Percentiles rank a stretch among this genome's conserved stretches.
Conservation (phyloP, 1,284 basidiomycete genomes). For the Porphyrellus sp. region DNA sequence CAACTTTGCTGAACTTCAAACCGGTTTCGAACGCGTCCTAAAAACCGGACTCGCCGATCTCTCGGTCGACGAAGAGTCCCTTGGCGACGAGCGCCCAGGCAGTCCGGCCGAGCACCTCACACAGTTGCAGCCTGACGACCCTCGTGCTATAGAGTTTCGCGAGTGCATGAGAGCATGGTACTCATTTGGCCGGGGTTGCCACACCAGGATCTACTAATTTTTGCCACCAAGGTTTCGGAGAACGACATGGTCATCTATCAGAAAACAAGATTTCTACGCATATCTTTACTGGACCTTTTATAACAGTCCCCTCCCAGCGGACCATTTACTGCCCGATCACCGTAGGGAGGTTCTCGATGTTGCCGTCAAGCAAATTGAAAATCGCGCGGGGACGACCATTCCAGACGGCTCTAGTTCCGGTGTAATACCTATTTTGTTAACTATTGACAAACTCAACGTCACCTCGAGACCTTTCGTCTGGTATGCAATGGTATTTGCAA, state of each 20-base stretch:
- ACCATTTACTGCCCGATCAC: conserved; percentile 44
- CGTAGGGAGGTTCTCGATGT: conserved; percentile 55
- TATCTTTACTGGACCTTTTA: conserved; percentile 89
- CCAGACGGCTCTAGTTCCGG: conserved; percentile 58
- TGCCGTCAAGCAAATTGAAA: conserved; percentile 63
- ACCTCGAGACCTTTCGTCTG: conserved; percentile 67
- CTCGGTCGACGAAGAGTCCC: conserved; percentile 55
- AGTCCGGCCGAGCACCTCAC: conserved; percentile 60
- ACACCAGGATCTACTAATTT: conserved; percentile 4
- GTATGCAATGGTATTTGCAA: conserved; percentile 59
- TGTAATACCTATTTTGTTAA: conserved; percentile 66
- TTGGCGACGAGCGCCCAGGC: conserved; percentile 49
- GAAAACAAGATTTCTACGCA: conserved; percentile 58
- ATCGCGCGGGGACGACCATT: conserved; percentile 67
- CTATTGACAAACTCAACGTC: conserved; percentile 75
- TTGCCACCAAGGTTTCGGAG: conserved; percentile 59
- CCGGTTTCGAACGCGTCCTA: conserved; percentile 58
- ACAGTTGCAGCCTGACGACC: conserved; percentile 59
- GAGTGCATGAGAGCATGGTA: conserved; percentile 64
- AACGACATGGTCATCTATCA: conserved; percentile 71
- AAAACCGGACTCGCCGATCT: conserved; percentile 54
- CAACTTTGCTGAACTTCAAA: conserved; percentile 53
- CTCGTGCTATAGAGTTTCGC: conserved; percentile 74
- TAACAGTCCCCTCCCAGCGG: conserved; percentile 55
- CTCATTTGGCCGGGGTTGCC: not conserved